Conservation (phyloP, 2,329 filamentous ascomycete genomes). For the Diplodia seriata region DNA sequence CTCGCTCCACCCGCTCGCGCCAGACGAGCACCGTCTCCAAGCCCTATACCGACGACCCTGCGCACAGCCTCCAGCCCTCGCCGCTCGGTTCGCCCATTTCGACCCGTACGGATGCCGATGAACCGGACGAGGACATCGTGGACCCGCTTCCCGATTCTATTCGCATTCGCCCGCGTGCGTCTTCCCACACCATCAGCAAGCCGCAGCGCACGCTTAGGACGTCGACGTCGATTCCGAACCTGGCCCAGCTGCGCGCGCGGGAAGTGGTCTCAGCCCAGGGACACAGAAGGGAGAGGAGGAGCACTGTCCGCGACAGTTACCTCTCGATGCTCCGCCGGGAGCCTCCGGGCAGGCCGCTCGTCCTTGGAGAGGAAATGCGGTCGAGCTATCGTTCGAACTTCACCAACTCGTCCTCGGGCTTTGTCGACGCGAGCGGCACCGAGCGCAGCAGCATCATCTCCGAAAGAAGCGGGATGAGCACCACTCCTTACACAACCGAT, state of each 20-base stretch:
- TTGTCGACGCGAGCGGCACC: conserved; percentile 67
- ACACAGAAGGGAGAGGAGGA: conserved; percentile 45
- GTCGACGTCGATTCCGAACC: conserved; percentile 49
- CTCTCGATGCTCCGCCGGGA: conserved; percentile 47
- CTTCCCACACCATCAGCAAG: conserved; percentile 38
- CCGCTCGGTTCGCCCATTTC: conserved; percentile 30
- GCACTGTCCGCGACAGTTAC: conserved; percentile 37
- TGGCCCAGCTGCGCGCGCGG: conserved; percentile 40
- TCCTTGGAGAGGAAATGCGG: conserved; percentile 54
- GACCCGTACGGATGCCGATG: conserved; percentile 27
- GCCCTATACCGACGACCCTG: conserved; percentile 30
- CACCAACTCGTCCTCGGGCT: conserved; percentile 65
- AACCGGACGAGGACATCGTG: conserved; percentile 20
- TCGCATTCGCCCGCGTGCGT: conserved; percentile 34
- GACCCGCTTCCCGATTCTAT: conserved; percentile 17
- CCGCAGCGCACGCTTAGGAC: conserved; percentile 38
- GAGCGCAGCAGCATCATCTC: conserved; percentile 84
- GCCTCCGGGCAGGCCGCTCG: conserved; percentile 42
- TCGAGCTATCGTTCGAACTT: conserved; percentile 67
- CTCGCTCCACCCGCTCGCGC: conserved; percentile 40
- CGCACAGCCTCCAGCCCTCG: conserved; percentile 27
- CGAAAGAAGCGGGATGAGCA: conserved; percentile 75
- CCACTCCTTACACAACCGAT: conserved; percentile 66
- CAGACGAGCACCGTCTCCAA: conserved; percentile 31
- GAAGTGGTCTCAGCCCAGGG: conserved; percentile 40